Evolutionary conservation across 805 yeast species (phyloP), one percentile per base, ranked within the genome.

Genomic region (Kuraishia borneana): DNA sequence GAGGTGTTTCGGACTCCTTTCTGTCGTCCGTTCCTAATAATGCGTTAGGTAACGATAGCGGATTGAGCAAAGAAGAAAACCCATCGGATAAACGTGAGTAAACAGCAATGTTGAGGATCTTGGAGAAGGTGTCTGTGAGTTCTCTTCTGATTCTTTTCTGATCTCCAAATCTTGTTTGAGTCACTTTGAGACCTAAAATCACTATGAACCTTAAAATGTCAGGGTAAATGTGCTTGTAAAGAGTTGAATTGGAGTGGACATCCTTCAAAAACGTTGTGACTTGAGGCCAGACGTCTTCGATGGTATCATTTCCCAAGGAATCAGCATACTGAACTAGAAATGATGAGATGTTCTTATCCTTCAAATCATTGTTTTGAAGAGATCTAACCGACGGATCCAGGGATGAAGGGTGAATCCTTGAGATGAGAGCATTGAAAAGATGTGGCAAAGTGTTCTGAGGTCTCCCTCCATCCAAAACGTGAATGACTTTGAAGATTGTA

Each of bases 391-490:
- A 35, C 21, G 42, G 37, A 1, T 47, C 54, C 12, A 49, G 34
- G 14, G 51, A 38, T 2, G 50, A 32, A 2, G 54, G 53, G 39
- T 60, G 61, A 7, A 71, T 60, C 38, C 80, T 58, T 7, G 73
- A 58, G 17, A 54, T 48, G 21, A 80, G 61, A 0, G 83, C 61
- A 37, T 70, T 64, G 42, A 83, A 61, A 4, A 87, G 57, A 43
- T 71, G 68, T 0, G 94, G 88, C 10, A 85, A 58, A 0, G 94
- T 81, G 4, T 72, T 46, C 37, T 76, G 82, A 0, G 94, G 82
- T 42, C 83, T 72, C 6, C 94, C 81, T 1, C 92, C 89, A 55
- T 88, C 96, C 32, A 88, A 57, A 2, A 82, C 77, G 50, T 83
- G 85, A n/a, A 83, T 53, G 2, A 83, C 47, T 42, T 77, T 80